phyloP scores from a whole-genome alignment of 352 stramenopile species.

The Bremia lactucae region DNA sequence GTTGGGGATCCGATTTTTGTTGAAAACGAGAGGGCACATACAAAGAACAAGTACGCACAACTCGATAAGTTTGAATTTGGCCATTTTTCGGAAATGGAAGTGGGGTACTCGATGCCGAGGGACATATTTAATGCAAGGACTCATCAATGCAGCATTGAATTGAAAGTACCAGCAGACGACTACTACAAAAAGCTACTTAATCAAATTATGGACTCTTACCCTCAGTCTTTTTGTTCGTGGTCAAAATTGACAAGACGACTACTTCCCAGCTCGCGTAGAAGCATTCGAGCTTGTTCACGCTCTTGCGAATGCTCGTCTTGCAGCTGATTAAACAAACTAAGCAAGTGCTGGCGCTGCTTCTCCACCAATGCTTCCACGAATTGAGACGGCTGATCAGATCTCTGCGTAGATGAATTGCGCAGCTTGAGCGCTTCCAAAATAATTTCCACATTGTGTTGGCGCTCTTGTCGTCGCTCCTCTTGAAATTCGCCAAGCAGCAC shows the following conservation, averaged over 20 bases:
- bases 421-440: conserved; percentile 28
- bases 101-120: conserved; percentile 3
- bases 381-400: conserved; percentile 15
- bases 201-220: conserved; percentile 1
- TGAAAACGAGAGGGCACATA: background rate
- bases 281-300: conserved; percentile 21
- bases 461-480: conserved; percentile 30
- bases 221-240: conserved; percentile 16
- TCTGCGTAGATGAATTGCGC: conserved; percentile 12
- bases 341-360: conserved; percentile 28
- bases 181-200: conserved; percentile 10
- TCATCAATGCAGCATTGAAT: conserved; percentile 19
- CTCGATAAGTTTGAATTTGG: no score
- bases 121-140: conserved; percentile 2
- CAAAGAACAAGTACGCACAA: no score
- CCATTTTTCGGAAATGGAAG: conserved; percentile 4
- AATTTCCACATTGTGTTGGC: conserved; percentile 29
- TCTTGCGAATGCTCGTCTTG: conserved; percentile 25
- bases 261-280: conserved; percentile 18
- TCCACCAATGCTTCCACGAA: conserved; percentile 26
- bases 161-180: conserved; percentile 8
- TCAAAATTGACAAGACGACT: conserved; percentile 10
- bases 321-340: conserved; percentile 26
- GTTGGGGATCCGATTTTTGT: conserved; percentile 12
- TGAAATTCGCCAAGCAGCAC: conserved; percentile 26